These are phyloP conservation scores for Pochonia chlamydosporia DNA, from an alignment of 2,329 filamentous ascomycete genomes.

Conservation along the genomic window DNA sequence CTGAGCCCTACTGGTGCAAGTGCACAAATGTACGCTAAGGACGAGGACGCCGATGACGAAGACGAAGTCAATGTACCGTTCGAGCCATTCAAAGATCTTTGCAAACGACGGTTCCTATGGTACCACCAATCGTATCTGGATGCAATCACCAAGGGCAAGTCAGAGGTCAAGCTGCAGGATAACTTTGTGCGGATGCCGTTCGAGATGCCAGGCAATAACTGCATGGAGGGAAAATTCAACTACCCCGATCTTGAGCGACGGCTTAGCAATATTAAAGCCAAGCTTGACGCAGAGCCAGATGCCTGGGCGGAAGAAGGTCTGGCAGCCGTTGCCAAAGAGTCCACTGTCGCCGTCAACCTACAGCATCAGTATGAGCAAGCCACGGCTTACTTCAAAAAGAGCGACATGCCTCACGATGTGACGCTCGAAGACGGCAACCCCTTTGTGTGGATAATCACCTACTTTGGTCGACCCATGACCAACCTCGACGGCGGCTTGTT, in stretches of 20 bases:
- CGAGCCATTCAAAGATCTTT: slow-evolving; percentile 84
- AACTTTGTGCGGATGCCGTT: slow-evolving; percentile 82
- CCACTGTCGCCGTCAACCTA: slow-evolving; percentile 74
- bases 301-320: slow-evolving; percentile 68
- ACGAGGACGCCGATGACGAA: slow-evolving; percentile 40
- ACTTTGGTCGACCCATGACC: slow-evolving; percentile 88
- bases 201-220: slow-evolving; percentile 62
- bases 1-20: slow-evolving; percentile 40
- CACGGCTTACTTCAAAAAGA: slow-evolving; percentile 64
- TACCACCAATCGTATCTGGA: slow-evolving; percentile 85
- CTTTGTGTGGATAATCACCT: slow-evolving; percentile 82
- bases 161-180: slow-evolving; percentile 57
- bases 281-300: slow-evolving; percentile 65
- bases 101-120: slow-evolving; percentile 91
- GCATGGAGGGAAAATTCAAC: slow-evolving; percentile 82
- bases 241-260: slow-evolving; percentile 69
- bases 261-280: slow-evolving; percentile 61
- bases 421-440: slow-evolving; percentile 76
- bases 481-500: slow-evolving; percentile 91
- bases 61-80: slow-evolving; percentile 57
- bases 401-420: slow-evolving; percentile 68
- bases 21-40: slow-evolving; percentile 10
- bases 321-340: slow-evolving; percentile 56
- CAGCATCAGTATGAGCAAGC: slow-evolving; percentile 82
- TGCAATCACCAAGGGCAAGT: slow-evolving; percentile 59